These are phyloP conservation scores for Fraxinus greggii DNA, from an alignment of 305 asterid genomes.

Conservation along the genomic window DNA sequence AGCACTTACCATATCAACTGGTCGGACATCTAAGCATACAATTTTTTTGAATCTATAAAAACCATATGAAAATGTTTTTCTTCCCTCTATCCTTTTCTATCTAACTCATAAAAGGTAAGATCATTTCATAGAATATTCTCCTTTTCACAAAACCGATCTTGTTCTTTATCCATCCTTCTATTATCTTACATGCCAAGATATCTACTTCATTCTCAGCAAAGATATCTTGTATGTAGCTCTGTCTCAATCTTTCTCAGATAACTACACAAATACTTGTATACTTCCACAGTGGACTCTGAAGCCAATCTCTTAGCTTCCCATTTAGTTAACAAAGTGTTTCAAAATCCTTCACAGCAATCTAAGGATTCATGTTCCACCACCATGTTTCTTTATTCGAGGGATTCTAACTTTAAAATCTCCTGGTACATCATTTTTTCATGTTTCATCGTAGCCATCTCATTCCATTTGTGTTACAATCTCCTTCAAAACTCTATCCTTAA, in stretches of 20 bases:
- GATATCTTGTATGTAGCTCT: not conserved
- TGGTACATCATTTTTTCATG: not conserved
- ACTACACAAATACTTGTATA: not conserved
- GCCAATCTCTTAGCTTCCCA: not conserved
- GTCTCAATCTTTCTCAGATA: not conserved
- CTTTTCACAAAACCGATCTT: not conserved
- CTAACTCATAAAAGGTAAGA: not conserved
- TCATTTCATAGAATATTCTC: not conserved
- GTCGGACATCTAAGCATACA: not conserved
- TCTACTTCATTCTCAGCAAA: not conserved
- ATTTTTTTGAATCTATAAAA: not conserved
- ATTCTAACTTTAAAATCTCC: not conserved
- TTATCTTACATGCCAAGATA: not conserved
- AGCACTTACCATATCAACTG: not conserved
- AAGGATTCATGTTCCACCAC: not conserved
- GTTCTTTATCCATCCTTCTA: not conserved
- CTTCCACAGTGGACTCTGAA: not conserved
- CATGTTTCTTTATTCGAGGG: not conserved
- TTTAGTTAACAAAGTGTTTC: not conserved
- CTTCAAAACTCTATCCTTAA: not conserved
- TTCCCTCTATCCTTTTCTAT: not conserved
- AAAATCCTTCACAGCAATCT: not conserved
- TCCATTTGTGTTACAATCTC: not conserved
- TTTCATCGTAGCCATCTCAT: not conserved
- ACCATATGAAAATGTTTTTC: not conserved